Evolutionary conservation across 2,329 filamentous ascomycete genomes (phyloP).

Genomic region (Phoma herbarum): DNA sequence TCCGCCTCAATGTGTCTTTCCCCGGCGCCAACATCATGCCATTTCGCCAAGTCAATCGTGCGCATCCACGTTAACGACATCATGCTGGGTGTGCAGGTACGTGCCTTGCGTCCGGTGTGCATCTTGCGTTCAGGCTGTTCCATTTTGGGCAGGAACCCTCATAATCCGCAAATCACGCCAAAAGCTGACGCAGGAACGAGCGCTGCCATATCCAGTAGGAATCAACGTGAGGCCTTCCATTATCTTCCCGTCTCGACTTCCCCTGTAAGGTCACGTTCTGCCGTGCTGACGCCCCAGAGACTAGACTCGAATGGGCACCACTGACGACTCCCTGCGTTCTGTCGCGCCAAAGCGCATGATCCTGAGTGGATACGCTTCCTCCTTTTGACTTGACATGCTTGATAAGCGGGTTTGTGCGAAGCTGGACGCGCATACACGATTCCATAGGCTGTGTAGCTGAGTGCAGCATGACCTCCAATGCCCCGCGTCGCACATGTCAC

Average conservation of each 20-base stretch:
- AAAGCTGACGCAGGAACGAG: slow-evolving; percentile 16
- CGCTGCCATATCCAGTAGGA: slow-evolving; percentile 6
- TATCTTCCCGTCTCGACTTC: slow-evolving; percentile 12
- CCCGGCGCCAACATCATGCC: not conserved
- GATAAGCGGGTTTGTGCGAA: not conserved
- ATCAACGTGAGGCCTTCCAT: slow-evolving; percentile 4
- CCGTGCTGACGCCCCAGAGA: slow-evolving; percentile 12
- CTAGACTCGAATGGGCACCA: slow-evolving; percentile 3
- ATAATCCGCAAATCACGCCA: slow-evolving; percentile 8
- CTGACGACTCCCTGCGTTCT: not conserved
- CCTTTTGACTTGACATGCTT: not conserved
- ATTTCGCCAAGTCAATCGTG: slow-evolving; percentile 1
- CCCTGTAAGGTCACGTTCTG: slow-evolving; percentile 9
- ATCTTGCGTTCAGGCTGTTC: slow-evolving; percentile 7
- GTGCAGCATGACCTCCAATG: not conserved
- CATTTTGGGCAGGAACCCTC: slow-evolving; percentile 15
- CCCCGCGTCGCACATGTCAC: not conserved
- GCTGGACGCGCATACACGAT: slow-evolving; percentile 1
- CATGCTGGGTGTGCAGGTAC: slow-evolving; percentile 4
- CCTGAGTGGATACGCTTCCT: slow-evolving; percentile 1
- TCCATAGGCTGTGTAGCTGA: not conserved
- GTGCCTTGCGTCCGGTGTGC: slow-evolving; percentile 2
- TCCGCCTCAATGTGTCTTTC: not conserved
- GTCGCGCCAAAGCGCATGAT: not conserved
- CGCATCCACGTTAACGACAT: not conserved